A percentile compares a stretch with the other conserved stretches of the same genome.
Evolutionary conservation across 2,329 filamentous ascomycete species (phyloP).

Genomic region (Basipetospora sp.): DNA sequence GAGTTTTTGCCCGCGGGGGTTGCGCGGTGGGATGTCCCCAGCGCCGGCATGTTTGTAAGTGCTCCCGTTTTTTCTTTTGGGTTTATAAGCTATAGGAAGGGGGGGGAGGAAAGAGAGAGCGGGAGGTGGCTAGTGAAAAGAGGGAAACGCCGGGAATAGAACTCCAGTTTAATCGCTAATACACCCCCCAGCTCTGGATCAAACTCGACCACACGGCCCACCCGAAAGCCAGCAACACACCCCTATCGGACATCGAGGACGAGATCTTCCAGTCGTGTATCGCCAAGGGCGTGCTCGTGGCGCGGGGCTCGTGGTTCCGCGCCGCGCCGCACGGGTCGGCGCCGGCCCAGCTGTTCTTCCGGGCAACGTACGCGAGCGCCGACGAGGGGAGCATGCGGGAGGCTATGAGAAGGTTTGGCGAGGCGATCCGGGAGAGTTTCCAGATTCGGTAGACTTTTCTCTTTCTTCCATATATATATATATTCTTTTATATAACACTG

Average conservation of each 20-base stretch:
- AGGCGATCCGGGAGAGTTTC: constrained; percentile 50
- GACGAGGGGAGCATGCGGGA: constrained; percentile 53
- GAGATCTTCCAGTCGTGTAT: constrained; percentile 70
- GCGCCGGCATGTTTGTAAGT: constrained; percentile 88
- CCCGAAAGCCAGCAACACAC: constrained; percentile 35
- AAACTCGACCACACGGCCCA: constrained; percentile 52
- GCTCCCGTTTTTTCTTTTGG: too few relatives aligned
- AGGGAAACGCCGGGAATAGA: too few relatives aligned
- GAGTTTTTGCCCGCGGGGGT: constrained; percentile 58
- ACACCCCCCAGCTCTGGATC: constrained; percentile 49
- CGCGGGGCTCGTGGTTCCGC: constrained; percentile 80
- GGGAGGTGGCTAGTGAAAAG: too few relatives aligned
- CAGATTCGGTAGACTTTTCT: constrained; percentile 13
- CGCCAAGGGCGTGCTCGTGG: constrained; percentile 62
- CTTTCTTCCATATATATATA: too few relatives aligned
- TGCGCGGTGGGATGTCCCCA: constrained; percentile 64
- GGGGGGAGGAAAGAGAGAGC: too few relatives aligned
- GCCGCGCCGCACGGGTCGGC: constrained; percentile 36
- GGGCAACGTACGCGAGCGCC: constrained; percentile 78
- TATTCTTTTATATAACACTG: too few relatives aligned
- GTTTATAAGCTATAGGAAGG: too few relatives aligned
- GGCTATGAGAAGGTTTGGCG: constrained; percentile 62
- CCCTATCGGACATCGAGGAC: constrained; percentile 60
- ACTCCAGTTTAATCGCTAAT: constrained; percentile 7
- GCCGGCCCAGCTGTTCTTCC: constrained; percentile 54